phyloP scores from a whole-genome alignment of 106 monocot species.

The Dactylorhiza incarnata region DNA sequence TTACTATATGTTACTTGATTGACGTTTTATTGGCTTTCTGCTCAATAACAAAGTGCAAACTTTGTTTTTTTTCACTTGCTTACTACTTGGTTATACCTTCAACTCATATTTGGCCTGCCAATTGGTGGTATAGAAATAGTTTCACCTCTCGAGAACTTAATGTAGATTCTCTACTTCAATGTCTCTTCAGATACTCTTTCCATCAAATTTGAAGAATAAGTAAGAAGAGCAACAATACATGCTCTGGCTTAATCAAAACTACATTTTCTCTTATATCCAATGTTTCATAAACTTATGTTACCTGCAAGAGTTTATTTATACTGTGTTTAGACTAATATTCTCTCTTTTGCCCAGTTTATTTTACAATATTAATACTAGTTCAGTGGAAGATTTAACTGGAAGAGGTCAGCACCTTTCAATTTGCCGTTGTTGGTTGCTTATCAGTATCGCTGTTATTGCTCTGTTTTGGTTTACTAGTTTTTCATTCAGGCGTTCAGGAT shows the following conservation, averaged over 20 bases:
- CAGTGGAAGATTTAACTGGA: slow-evolving; percentile 91
- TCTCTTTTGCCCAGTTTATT: slow-evolving; percentile 53
- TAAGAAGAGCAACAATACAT: neutral
- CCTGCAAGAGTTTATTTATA: neutral
- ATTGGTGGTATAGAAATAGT: neutral
- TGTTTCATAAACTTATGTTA: neutral
- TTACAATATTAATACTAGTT: slow-evolving; percentile 75
- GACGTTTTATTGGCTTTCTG: neutral
- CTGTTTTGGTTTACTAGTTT: slow-evolving; percentile 3
- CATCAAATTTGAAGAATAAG: neutral
- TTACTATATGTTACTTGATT: neutral
- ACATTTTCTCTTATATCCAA: neutral
- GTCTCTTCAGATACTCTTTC: neutral
- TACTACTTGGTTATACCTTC: neutral
- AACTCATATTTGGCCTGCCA: neutral
- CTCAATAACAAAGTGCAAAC: neutral
- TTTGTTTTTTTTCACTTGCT: neutral
- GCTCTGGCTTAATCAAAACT: neutral
- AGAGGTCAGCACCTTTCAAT: slow-evolving; percentile 41
- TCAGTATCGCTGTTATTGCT: neutral
- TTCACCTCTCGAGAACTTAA: neutral
- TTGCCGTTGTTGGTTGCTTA: neutral
- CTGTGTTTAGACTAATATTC: neutral
- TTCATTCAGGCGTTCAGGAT: slow-evolving; percentile 63
- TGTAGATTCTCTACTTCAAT: neutral